Conservation (phyloP, 2,329 filamentous ascomycete genomes). For the Bipolaris oryzae region DNA sequence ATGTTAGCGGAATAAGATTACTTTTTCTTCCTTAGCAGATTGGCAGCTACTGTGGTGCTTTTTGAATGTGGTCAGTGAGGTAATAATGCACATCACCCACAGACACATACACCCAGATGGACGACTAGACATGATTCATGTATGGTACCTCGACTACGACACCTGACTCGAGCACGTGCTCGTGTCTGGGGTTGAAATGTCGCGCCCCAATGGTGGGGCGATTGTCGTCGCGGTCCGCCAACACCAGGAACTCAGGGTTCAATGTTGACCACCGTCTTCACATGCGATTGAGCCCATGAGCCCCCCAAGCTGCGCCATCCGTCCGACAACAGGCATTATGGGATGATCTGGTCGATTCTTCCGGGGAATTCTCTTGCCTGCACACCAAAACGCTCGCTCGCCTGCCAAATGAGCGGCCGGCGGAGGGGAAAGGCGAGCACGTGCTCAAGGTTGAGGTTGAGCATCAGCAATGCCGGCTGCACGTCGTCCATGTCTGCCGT, state of each 20-base stretch:
- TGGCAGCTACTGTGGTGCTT: neutral
- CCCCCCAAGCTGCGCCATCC: neutral
- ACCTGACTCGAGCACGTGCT: neutral
- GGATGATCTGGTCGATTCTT: neutral
- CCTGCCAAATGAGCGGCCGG: neutral
- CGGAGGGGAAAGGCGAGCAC: conserved; percentile 16
- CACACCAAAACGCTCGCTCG: neutral
- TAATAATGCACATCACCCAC: too few relatives aligned
- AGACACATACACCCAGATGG: too few relatives aligned
- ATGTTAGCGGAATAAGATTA: neutral
- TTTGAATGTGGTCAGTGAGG: too few relatives aligned
- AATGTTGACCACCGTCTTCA: conserved; percentile 3
- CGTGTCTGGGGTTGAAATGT: neutral
- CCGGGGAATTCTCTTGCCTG: neutral
- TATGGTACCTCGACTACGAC: neutral
- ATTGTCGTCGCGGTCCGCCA: neutral
- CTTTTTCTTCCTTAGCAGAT: neutral
- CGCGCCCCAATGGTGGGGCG: neutral
- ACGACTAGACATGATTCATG: too few relatives aligned
- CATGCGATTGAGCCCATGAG: conserved; percentile 2
- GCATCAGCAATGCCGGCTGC: conserved; percentile 11
- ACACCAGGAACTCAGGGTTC: conserved; percentile 5
- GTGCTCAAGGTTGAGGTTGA: conserved; percentile 16
- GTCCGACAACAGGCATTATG: neutral
- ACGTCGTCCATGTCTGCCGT: neutral